Conservation (phyloP, 2,329 filamentous ascomycete species). For the Fusarium foetens region DNA sequence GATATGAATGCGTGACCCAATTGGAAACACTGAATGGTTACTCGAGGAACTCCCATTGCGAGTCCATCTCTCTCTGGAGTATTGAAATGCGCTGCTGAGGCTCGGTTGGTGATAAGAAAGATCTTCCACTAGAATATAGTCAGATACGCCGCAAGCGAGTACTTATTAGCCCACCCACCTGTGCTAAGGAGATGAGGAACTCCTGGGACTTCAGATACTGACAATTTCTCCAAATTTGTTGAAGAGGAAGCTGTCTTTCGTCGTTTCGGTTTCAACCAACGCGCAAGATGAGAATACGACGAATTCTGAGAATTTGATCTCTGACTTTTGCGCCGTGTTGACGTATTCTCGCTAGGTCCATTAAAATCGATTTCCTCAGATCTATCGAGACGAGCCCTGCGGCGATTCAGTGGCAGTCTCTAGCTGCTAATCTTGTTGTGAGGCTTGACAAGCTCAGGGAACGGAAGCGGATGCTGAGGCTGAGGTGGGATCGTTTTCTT, state of each 20-base stretch:
- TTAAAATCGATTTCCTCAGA: background rate
- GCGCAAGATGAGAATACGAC: slow-evolving; percentile 8
- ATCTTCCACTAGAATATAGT: background rate
- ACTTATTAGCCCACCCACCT: background rate
- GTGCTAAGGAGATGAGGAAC: background rate
- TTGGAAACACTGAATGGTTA: background rate
- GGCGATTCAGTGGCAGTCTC: slow-evolving; percentile 24
- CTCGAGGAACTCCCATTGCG: slow-evolving; percentile 29
- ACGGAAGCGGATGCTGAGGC: background rate
- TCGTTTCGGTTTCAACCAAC: slow-evolving; percentile 29
- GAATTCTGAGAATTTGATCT: slow-evolving; percentile 20
- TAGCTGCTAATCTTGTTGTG: slow-evolving; percentile 16
- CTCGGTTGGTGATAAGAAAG: too few species aligned
- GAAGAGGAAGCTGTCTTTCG: slow-evolving; percentile 16
- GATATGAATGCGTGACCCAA: background rate
- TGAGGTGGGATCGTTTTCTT: background rate
- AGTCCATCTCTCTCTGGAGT: slow-evolving; percentile 43
- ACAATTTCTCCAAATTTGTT: background rate
- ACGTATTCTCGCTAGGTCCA: background rate
- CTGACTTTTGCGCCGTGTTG: background rate
- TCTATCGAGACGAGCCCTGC: slow-evolving; percentile 6
- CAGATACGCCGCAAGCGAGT: background rate
- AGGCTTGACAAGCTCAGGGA: background rate
- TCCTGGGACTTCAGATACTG: slow-evolving; percentile 1
- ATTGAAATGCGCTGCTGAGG: slow-evolving; percentile 46